Evolutionary conservation across 192 early-diverging fungal genomes (phyloP).

Genomic region (Dissophora globulifera): DNA sequence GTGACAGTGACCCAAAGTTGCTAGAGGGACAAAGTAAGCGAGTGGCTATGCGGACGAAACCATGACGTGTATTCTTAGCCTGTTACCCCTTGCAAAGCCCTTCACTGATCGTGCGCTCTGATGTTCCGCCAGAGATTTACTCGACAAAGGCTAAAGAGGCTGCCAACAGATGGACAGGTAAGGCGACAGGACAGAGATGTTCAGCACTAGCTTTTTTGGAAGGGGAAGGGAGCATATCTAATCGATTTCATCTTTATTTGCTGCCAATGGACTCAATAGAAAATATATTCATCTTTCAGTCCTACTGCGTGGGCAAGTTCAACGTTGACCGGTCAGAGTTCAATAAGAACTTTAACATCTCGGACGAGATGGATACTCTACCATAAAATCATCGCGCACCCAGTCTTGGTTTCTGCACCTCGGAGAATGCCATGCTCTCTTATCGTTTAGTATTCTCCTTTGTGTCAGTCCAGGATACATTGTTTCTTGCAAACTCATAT

Average conservation of each 20-base stretch:
- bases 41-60: neutral
- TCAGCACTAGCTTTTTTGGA: neutral
- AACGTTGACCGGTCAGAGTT: slow-evolving; percentile 72
- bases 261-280: slow-evolving; percentile 53
- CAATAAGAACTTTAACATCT: slow-evolving; percentile 71
- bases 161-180: slow-evolving; percentile 90
- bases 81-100: neutral
- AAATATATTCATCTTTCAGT: slow-evolving; percentile 86
- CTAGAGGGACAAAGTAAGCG: slow-evolving; percentile 70
- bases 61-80: neutral
- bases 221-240: neutral
- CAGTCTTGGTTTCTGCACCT: too few species aligned
- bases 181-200: neutral
- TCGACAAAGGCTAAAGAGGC: slow-evolving; percentile 71
- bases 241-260: neutral
- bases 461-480: too few species aligned
- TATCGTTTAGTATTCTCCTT: too few species aligned
- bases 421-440: too few species aligned
- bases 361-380: slow-evolving; percentile 79
- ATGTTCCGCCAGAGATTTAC: slow-evolving; percentile 61
- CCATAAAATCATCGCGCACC: slow-evolving; percentile 43
- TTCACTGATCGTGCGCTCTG: neutral
- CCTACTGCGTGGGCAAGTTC: slow-evolving; percentile 78
- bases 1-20: slow-evolving; percentile 81
- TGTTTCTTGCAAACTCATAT: too few species aligned